Base-by-base conservation (phyloP, 352 stramenopile genomes). In the Globisporangium polare region DNA sequence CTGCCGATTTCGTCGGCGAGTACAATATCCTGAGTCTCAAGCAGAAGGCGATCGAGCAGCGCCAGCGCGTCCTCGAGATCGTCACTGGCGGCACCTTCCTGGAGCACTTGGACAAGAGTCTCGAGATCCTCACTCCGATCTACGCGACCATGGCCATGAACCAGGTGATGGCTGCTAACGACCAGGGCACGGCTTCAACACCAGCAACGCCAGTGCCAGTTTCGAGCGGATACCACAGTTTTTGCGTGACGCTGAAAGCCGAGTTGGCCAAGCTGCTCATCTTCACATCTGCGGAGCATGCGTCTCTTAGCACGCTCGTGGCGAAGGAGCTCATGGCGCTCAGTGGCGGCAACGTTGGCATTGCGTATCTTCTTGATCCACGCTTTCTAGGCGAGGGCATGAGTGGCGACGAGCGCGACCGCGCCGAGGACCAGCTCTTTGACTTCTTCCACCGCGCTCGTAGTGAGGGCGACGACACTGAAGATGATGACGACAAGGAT, bases 351-450 rank as follows among this genome's bases (percentile, higher is more conserved):
- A 41, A 59, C 33, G 43, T 31, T 24, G 49, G 56, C 5, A 20
- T 67, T 5, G 63, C 63, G 29, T 62, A 66, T 5, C 12, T 69
- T 17, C 49, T 66, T 10, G 63, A 65, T 7, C 56, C 57, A 24
- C 62, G 53, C 2, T 67, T 58, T 43, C 18, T 68, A 2, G 65
- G 65, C n/a, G 56, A 53, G 1, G 60, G 53, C 1, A 43, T 71
- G 53, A 58, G 26, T 20, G 35, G 33, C 17, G 41, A 79, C 18
- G 66, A 74, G 24, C 68, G 72, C 22, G 72, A 79, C 39, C 66
- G 57, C 56, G 58, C 74, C 15, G 72, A 79, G 39, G 68, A 79
- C 35, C 33, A 63, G 9, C 63, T 79, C 31, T 76, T 71, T 50
- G 54, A 65, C 18, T 58, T 60, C 20, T 68, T 71, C 33, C 31